Evolutionary conservation across 2,329 filamentous ascomycete genomes (phyloP).

Genomic region (Pseudogymnoascus sp.): DNA sequence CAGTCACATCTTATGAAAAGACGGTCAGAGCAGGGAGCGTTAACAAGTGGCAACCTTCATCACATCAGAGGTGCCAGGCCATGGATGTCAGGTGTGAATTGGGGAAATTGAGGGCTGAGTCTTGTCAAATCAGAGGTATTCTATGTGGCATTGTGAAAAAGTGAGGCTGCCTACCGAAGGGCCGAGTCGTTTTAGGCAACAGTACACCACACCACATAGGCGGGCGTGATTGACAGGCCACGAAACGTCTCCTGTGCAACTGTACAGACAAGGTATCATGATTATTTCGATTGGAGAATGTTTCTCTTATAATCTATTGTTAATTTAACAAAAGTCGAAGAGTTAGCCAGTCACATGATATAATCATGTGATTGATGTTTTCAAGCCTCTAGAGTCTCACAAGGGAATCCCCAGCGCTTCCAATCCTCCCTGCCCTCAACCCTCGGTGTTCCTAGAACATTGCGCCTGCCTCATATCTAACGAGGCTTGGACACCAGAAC

Average conservation of each 20-base stretch:
- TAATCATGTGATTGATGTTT: not conserved
- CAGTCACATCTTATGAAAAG: constrained; percentile 7
- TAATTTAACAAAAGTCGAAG: not conserved
- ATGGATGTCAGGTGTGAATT: not conserved
- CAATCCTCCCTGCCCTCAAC: no score
- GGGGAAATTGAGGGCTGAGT: not conserved
- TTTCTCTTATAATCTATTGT: not conserved
- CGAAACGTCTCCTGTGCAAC: not conserved
- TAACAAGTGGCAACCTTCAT: not conserved
- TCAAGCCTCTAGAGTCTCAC: not conserved
- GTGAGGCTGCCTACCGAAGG: not conserved
- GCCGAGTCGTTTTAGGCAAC: constrained; percentile 1
- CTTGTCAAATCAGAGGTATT: constrained; percentile 1
- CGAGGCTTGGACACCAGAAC: no score
- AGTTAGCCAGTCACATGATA: not conserved
- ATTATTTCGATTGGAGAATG: not conserved
- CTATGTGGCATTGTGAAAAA: not conserved
- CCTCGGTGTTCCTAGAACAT: no score
- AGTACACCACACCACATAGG: not conserved
- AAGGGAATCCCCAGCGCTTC: not conserved
- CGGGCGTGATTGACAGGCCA: not conserved
- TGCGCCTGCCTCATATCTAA: no score
- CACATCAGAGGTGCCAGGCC: not conserved
- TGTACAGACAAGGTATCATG: not conserved
- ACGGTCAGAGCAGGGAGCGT: not conserved